Evolutionary conservation across 257 asterid genomes (phyloP).

Genomic region (Ilex asprella): DNA sequence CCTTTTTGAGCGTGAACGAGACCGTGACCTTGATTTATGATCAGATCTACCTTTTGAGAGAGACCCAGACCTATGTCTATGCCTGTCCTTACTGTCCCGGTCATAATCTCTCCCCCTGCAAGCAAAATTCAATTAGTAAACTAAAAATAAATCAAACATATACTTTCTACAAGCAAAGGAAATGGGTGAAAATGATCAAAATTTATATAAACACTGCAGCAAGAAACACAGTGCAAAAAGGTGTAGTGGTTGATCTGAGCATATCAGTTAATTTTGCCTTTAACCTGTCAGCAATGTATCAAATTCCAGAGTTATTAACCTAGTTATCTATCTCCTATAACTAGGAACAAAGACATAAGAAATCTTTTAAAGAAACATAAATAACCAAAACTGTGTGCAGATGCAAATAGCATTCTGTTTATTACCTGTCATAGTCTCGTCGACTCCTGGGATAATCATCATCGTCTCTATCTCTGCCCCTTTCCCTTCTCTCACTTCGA

Average conservation of each 20-base stretch:
- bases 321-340: not conserved
- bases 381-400: too few species aligned
- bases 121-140: conserved; percentile 1
- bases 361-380: not conserved
- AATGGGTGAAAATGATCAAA: not conserved
- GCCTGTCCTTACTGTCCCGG: conserved; percentile 65
- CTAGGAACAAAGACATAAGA: not conserved
- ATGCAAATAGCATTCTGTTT: conserved; percentile 1
- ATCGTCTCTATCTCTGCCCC: conserved; percentile 64
- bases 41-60: conserved; percentile 63
- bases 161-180: not conserved
- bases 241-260: too few species aligned
- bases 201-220: not conserved
- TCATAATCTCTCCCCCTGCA: conserved; percentile 70
- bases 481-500: conserved; percentile 55
- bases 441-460: conserved; percentile 57
- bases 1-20: conserved; percentile 92
- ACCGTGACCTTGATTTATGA: conserved; percentile 68
- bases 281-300: not conserved
- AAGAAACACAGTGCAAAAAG: not conserved
- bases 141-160: not conserved
- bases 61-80: conserved; percentile 57
- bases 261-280: not conserved
- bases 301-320: too few species aligned
- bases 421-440: conserved; percentile 73